phyloP scores from a whole-genome alignment of 352 stramenopile species.

The Pythium aristosporum region DNA sequence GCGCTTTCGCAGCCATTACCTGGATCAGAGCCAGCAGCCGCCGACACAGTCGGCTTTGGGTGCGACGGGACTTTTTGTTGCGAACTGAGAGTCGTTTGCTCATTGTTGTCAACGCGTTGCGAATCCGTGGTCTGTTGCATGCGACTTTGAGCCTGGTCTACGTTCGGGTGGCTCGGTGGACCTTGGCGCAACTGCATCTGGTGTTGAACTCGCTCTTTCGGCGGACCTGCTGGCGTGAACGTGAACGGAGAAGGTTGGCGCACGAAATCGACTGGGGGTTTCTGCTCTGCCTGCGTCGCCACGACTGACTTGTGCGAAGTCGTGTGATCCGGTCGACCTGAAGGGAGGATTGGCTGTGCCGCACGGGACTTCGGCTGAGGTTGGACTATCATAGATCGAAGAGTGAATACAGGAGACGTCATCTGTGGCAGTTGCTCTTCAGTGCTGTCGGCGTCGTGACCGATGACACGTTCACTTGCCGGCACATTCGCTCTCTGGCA shows the following conservation, averaged over 20 bases:
- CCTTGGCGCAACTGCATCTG: not conserved
- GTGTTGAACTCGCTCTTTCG: not conserved
- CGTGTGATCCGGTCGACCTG: not conserved
- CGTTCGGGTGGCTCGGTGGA: not conserved
- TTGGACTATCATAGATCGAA: not conserved
- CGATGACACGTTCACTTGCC: not conserved
- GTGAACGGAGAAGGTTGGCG: not conserved
- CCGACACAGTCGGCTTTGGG: not conserved
- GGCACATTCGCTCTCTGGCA: not conserved
- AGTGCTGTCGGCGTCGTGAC: not conserved
- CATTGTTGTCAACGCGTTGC: not conserved
- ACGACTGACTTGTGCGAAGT: not conserved
- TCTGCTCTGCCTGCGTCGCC: not conserved
- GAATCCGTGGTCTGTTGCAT: not conserved
- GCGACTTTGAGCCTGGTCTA: not conserved
- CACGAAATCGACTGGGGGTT: slow-evolving; percentile 2
- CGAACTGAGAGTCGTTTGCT: not conserved
- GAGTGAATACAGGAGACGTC: not conserved
- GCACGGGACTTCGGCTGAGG: not conserved
- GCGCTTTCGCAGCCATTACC: not conserved
- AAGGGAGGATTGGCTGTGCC: not conserved
- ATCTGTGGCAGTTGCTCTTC: not conserved
- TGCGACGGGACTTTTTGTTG: not conserved
- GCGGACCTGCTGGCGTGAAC: not conserved
- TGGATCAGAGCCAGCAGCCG: not conserved